Evolutionary conservation across 306 rosid species (phyloP).

Genomic region (Acacia melanoxylon): DNA sequence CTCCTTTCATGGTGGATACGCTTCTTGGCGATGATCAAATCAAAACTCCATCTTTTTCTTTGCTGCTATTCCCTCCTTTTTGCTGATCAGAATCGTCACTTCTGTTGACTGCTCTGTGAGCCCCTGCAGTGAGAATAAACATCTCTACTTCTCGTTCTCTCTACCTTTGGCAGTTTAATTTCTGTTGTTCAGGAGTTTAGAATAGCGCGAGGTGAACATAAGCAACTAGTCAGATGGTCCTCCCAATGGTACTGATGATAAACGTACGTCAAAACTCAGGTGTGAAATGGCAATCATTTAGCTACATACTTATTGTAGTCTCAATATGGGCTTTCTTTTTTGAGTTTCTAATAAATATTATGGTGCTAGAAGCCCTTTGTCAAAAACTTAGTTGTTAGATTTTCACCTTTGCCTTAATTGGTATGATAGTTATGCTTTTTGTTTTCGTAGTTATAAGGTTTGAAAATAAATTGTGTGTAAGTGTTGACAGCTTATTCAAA

Average conservation of each 20-base stretch:
- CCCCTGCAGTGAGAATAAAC: background rate
- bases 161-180: background rate
- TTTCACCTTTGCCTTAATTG: too few relatives aligned
- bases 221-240: constrained; percentile 49
- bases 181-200: constrained; percentile 10
- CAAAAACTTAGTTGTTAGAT: too few relatives aligned
- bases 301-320: background rate
- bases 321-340: background rate
- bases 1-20: background rate
- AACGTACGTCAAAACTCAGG: constrained; percentile 46
- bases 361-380: too few relatives aligned
- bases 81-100: background rate
- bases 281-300: constrained; percentile 18
- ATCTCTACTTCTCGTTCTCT: background rate
- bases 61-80: background rate
- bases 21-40: constrained; percentile 28
- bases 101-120: background rate
- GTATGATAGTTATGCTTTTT: too few relatives aligned
- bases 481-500: too few relatives aligned
- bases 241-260: constrained; percentile 37
- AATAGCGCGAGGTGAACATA: constrained; percentile 39
- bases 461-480: too few relatives aligned
- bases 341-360: background rate
- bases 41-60: constrained; percentile 8
- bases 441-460: too few relatives aligned